Percentiles rank a stretch among this genome's conserved stretches.
Conservation (phyloP, 331 rosid species). For the Acacia concinna region DNA sequence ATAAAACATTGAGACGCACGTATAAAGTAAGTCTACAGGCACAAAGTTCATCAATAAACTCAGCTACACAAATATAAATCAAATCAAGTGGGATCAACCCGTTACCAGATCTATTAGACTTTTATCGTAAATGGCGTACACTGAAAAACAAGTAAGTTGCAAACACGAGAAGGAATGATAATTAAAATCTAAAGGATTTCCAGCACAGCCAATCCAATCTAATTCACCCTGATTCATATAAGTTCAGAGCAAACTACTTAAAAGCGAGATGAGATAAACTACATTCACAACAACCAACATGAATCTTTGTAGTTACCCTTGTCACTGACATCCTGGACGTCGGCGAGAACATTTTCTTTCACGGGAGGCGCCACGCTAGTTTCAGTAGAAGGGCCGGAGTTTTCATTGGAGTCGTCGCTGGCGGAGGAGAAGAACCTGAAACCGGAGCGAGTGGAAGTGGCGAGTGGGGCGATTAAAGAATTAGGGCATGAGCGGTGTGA, state of each 20-base stretch:
- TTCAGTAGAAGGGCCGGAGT: slow-evolving; percentile 22
- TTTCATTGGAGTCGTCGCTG: slow-evolving; percentile 41
- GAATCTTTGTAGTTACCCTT: slow-evolving; percentile 46
- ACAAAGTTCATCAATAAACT: not conserved
- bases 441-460: slow-evolving; percentile 36
- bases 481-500: slow-evolving; percentile 1
- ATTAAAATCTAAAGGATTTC: not conserved
- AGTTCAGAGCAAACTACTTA: not conserved
- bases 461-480: slow-evolving; percentile 30
- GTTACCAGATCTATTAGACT: not conserved
- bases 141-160: not conserved
- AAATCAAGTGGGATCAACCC: not conserved
- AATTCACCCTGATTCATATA: not conserved
- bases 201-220: not conserved
- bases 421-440: slow-evolving; percentile 62
- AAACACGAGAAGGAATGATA: not conserved
- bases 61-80: not conserved
- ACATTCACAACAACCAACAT: not conserved
- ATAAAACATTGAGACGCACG: not conserved
- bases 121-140: not conserved
- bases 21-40: not conserved
- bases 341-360: slow-evolving; percentile 31
- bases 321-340: slow-evolving; percentile 51
- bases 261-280: not conserved
- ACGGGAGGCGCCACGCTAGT: slow-evolving; percentile 22